These are phyloP conservation scores for Musa beccarii DNA, from an alignment of 176 grass and related monocot genomes.

Conservation along the genomic window DNA sequence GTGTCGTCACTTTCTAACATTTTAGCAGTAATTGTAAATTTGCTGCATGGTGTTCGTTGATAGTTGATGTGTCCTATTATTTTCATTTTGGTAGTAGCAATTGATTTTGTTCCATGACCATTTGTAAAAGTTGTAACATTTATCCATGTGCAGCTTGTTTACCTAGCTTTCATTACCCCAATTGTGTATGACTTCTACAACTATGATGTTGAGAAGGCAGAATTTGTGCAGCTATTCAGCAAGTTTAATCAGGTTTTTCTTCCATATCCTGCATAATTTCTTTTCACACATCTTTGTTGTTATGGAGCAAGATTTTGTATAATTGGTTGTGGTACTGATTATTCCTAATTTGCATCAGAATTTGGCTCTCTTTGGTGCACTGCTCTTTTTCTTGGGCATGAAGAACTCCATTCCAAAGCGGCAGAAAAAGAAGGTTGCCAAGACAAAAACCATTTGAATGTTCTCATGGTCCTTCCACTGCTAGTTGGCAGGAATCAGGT, in stretches of 20 bases:
- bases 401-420: conserved; percentile 17
- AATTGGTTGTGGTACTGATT: background rate
- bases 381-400: conserved; percentile 11
- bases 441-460: background rate
- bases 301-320: too few relatives aligned
- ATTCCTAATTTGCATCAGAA: background rate
- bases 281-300: too few relatives aligned
- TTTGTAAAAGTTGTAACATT: too few relatives aligned
- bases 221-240: conserved; percentile 5
- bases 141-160: background rate
- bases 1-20: too few relatives aligned
- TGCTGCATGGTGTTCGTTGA: too few relatives aligned
- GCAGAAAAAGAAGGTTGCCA: conserved; percentile 3
- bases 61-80: too few relatives aligned
- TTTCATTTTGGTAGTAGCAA: too few relatives aligned
- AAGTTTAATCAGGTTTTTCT: background rate
- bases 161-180: background rate
- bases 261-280: too few relatives aligned
- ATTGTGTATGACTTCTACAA: conserved; percentile 2
- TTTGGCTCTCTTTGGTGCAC: conserved; percentile 7
- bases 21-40: too few relatives aligned
- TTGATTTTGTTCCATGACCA: too few relatives aligned
- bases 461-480: too few relatives aligned
- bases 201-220: background rate
- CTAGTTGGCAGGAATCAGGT: too few relatives aligned